phyloP scores from a whole-genome alignment of 331 rosid species.

The Ulmus americana region DNA sequence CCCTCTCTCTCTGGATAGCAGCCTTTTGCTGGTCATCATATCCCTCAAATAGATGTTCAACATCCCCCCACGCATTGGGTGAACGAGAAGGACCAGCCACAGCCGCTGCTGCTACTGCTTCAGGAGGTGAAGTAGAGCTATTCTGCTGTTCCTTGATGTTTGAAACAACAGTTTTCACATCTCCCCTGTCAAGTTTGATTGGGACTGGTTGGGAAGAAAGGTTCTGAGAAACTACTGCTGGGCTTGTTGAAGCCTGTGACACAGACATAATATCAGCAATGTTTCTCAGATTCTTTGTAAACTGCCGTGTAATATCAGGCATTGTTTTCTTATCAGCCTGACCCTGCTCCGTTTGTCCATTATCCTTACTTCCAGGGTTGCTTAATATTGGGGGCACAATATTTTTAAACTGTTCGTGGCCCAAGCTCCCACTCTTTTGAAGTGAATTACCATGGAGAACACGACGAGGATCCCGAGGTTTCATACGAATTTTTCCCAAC shows the following conservation, averaged over 20 bases:
- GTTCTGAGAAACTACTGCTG: constrained; percentile 36
- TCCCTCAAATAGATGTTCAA: constrained; percentile 83
- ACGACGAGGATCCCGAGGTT: constrained; percentile 96
- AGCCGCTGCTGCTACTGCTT: constrained; percentile 33
- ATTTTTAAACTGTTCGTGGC: constrained; percentile 53
- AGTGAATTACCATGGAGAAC: constrained; percentile 54
- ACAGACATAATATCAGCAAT: constrained; percentile 75
- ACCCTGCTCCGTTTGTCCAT: constrained; percentile 46
- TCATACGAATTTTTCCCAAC: constrained; percentile 75
- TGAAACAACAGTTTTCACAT: constrained; percentile 35
- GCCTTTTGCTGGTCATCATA: constrained; percentile 87
- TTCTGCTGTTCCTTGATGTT: constrained; percentile 39
- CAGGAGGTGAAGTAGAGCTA: constrained; percentile 39
- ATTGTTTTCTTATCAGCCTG: constrained; percentile 38
- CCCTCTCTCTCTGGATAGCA: constrained; percentile 91
- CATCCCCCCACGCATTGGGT: constrained; percentile 69
- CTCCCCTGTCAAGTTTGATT: constrained; percentile 42
- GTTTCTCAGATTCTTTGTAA: constrained; percentile 75
- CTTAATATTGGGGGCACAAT: constrained; percentile 31
- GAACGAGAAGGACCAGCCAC: constrained; percentile 39
- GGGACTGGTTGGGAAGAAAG: constrained; percentile 43
- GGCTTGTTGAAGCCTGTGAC: constrained; percentile 47
- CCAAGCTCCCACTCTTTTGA: constrained; percentile 55
- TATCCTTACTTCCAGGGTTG: constrained; percentile 44
- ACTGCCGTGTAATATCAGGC: constrained; percentile 66